A percentile compares a stretch with the other conserved stretches of the same genome.
phyloP scores from a whole-genome alignment of 495 filamentous ascomycete genomes.

The Penicillium parvum region DNA sequence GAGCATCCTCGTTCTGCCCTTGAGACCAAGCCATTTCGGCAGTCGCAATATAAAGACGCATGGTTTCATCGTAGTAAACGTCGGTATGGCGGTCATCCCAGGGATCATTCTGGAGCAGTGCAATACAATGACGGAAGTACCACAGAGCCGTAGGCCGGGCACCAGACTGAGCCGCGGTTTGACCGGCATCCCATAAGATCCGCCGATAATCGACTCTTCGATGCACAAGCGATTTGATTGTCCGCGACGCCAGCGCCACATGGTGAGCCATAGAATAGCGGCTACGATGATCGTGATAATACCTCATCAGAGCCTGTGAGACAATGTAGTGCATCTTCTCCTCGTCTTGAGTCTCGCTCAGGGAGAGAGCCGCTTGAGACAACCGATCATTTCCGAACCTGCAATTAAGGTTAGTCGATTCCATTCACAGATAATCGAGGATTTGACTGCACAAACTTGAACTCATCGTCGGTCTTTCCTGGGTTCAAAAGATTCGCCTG shows the following conservation, averaged over 20 bases:
- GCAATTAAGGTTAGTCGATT: slow-evolving; percentile 8
- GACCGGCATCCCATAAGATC: slow-evolving; percentile 70
- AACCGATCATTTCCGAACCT: slow-evolving; percentile 83
- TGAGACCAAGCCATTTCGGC: slow-evolving; percentile 81
- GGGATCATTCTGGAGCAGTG: slow-evolving; percentile 70
- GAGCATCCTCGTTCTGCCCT: slow-evolving; percentile 59
- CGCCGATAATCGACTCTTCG: slow-evolving; percentile 62
- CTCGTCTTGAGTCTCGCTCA: slow-evolving; percentile 62
- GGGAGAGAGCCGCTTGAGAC: slow-evolving; percentile 63
- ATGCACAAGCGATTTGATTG: slow-evolving; percentile 61
- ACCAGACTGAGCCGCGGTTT: slow-evolving; percentile 70
- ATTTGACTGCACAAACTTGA: slow-evolving; percentile 35
- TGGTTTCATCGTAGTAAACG: slow-evolving; percentile 78
- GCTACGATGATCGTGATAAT: slow-evolving; percentile 53
- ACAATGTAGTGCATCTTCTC: slow-evolving; percentile 85
- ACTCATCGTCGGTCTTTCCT: slow-evolving; percentile 71
- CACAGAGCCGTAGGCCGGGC: slow-evolving; percentile 72
- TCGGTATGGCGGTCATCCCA: slow-evolving; percentile 71
- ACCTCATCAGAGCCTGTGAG: slow-evolving; percentile 70
- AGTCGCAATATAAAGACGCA: slow-evolving; percentile 66
- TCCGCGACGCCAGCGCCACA: slow-evolving; percentile 65
- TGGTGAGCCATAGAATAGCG: slow-evolving; percentile 71
- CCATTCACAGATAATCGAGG: background rate
- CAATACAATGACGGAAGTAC: slow-evolving; percentile 70
- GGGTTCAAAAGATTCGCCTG: slow-evolving; percentile 71